A percentile compares a stretch with the other conserved stretches of the same genome.
Conservation (phyloP, 2,329 filamentous ascomycete genomes). For the Pseudogymnoascus sp. region DNA sequence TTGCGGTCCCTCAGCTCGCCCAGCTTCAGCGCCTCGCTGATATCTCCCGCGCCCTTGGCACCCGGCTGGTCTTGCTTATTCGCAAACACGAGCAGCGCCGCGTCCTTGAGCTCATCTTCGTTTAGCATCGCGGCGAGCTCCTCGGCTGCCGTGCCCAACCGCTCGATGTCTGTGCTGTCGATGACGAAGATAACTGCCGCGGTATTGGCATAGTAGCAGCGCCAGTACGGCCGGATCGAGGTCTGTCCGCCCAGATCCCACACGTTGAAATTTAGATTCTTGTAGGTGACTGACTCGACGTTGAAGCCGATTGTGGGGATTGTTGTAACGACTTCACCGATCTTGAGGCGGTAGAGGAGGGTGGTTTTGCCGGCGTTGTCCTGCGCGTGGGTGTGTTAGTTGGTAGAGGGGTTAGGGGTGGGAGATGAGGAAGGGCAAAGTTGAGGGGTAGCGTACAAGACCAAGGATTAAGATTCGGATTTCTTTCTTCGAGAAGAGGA, state of each 20-base stretch:
- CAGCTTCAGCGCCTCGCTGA: conserved; percentile 83
- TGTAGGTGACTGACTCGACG: conserved; percentile 96
- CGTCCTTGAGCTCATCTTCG: conserved; percentile 92
- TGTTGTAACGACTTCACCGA: conserved; percentile 96
- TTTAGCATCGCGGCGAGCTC: conserved; percentile 93
- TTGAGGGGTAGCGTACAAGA: conserved; percentile 54
- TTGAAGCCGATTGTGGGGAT: conserved; percentile 99
- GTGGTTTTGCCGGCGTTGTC: conserved; percentile 99
- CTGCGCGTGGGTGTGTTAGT: conserved; percentile 38
- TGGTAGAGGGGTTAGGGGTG: conserved; percentile 14
- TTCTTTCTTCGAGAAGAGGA: conserved; percentile 92
- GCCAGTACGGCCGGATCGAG: conserved; percentile 97
- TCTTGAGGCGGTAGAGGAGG: conserved; percentile 92
- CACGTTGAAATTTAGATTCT: conserved; percentile 97
- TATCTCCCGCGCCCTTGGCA: conserved; percentile 92
- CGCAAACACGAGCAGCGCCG: conserved; percentile 86
- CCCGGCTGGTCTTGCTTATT: conserved; percentile 99
- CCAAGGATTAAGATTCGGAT: conserved; percentile 92
- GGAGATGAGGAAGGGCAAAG: conserved; percentile 13
- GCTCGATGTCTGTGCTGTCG: conserved; percentile 95
- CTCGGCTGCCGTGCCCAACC: conserved; percentile 83
- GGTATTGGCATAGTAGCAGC: conserved; percentile 98
- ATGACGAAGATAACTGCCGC: conserved; percentile 98
- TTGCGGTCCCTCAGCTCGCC: conserved; percentile 92
- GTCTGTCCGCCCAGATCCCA: conserved; percentile 98